Percentiles rank a stretch among this genome's conserved stretches.
Conservation (phyloP, 148 eudicot species). For the Pharnaceum exiguum region DNA sequence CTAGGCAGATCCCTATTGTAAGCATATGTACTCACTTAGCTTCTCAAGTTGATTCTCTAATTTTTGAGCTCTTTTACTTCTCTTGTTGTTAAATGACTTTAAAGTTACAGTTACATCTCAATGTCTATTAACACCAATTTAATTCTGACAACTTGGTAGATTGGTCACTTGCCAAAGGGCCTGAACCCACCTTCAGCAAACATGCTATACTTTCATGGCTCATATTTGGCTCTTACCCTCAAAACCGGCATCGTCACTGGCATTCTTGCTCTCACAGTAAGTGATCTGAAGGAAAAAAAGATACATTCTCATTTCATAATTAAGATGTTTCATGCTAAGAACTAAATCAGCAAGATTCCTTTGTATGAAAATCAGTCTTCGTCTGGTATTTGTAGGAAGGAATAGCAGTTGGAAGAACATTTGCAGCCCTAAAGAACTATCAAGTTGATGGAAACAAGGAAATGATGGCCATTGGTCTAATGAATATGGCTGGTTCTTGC, state of each 20-base stretch:
- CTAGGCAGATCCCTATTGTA: constrained; percentile 55
- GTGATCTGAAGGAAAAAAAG: constrained; percentile 2
- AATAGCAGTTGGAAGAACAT: constrained; percentile 96
- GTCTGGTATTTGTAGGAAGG: constrained; percentile 62
- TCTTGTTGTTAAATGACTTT: no score
- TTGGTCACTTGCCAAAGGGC: constrained; percentile 81
- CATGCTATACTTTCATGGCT: constrained; percentile 57
- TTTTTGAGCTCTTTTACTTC: neutral
- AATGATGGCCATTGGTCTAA: constrained; percentile 94
- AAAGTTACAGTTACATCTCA: no score
- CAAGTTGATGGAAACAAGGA: constrained; percentile 99
- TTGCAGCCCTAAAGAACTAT: constrained; percentile 78
- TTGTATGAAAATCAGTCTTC: constrained; percentile 3
- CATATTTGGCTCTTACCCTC: constrained; percentile 53
- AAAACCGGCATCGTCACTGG: constrained; percentile 89
- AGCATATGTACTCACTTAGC: constrained; percentile 19
- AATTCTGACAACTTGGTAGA: constrained; percentile 32
- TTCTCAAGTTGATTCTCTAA: neutral
- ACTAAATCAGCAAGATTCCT: neutral
- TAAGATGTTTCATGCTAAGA: no score
- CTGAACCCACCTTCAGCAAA: constrained; percentile 83
- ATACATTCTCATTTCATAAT: no score
- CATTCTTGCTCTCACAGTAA: constrained; percentile 85
- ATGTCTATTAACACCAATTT: neutral
- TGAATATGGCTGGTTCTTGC: constrained; percentile 97